These are phyloP conservation scores for Boletus sp. DNA, from an alignment of 768 basidiomycete genomes.

Conservation along the genomic window DNA sequence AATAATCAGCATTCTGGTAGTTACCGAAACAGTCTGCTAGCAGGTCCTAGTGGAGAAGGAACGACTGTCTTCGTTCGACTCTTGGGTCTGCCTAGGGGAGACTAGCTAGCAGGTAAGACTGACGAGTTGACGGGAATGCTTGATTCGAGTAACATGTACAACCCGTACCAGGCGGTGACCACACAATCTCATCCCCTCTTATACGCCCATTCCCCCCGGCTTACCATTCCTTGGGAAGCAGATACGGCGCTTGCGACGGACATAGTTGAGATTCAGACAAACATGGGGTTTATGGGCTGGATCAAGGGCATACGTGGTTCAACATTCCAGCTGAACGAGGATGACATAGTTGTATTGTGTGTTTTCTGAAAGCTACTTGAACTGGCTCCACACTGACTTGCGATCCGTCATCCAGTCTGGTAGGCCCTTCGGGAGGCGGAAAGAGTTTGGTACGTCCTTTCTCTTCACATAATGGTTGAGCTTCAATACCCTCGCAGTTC, in stretches of 20 bases:
- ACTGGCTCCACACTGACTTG: not conserved
- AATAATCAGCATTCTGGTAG: not conserved
- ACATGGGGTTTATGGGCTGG: not conserved
- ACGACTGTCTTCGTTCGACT: not conserved
- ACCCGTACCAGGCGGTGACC: not conserved
- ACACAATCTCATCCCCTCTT: not conserved
- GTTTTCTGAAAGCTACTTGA: not conserved
- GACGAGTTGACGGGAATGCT: not conserved
- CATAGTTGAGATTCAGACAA: not conserved
- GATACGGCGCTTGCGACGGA: not conserved
- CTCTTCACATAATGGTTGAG: not conserved
- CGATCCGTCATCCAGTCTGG: conserved; percentile 4
- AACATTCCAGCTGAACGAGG: not conserved
- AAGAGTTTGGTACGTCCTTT: conserved; percentile 17
- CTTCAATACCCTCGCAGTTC: conserved; percentile 7
- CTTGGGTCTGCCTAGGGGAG: too few relatives aligned
- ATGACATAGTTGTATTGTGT: not conserved
- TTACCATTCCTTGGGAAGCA: too few relatives aligned
- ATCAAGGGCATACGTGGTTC: not conserved
- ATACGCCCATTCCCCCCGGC: too few relatives aligned
- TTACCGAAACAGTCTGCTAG: not conserved
- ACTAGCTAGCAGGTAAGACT: not conserved
- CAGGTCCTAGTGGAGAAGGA: not conserved
- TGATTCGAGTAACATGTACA: not conserved
- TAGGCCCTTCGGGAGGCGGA: conserved; percentile 20